Evolutionary conservation across 1,284 basidiomycete genomes (phyloP), one percentile per base, ranked within the genome.

Genomic region (Leccinum subrobustum): DNA sequence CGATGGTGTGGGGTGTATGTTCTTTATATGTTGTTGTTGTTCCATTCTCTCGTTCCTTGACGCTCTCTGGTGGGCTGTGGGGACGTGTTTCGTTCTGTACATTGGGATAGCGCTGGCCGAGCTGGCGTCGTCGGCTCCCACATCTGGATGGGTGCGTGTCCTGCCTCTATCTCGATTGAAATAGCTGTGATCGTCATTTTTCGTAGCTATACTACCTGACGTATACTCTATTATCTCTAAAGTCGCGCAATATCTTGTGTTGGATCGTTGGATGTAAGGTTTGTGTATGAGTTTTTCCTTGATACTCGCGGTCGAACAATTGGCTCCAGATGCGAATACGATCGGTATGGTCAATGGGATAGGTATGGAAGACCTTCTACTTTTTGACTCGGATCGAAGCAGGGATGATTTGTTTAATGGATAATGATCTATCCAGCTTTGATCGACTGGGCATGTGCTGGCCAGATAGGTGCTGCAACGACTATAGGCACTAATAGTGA

Each of bases 41-140:
- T 55, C 27, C 25, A 4, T 35, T 37, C 7, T 9, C 39, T 6
- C 23, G 9, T 33, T 16, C 8, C 9, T 11, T 39, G 23, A 60
- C 33, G 12, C 3, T 29, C 1, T 51, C 9, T 35, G 75, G 75
- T 77, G 76, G 75, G 64, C 67, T 1, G 8, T 73, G 6, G 83
- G 81, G 3, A 80, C 81, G 55, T 63, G 82, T 52, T 86, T 88
- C 68, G 81, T 89, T 58, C 63, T n/a, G 23, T 23, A 3, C 47
- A 82, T 92, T 23, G 89, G 84, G 0, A 75, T 91, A 63, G 78
- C 87, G 3, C 83, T 93, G 78, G 89, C 82, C 1, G 89, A 92
- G 65, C 78, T 91, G 6, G 88, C 83, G 0, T 89, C 86, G 11
- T 85, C 88, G 4, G 89, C 88, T n/a, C 87, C 87, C 4, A 83